phyloP scores from a whole-genome alignment of 2,329 filamentous ascomycete genomes.

The Pyrenochaeta sp. region DNA sequence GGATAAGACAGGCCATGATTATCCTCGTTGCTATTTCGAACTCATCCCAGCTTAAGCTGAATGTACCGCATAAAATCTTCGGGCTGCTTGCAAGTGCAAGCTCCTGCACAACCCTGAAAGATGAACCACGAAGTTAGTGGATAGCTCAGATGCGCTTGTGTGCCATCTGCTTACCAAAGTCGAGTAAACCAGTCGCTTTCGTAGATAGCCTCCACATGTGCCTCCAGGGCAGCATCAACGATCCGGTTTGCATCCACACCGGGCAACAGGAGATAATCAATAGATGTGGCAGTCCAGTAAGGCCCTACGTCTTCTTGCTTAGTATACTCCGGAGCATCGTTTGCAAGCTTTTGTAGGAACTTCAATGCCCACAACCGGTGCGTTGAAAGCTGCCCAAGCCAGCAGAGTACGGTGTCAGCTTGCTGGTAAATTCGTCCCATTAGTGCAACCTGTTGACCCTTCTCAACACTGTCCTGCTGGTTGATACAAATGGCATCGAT shows the following conservation, averaged over 20 bases:
- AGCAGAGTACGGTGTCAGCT: not conserved
- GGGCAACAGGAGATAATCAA: not conserved
- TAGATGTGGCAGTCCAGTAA: not conserved
- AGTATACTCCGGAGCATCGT: not conserved
- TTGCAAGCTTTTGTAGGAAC: not conserved
- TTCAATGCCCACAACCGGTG: not conserved
- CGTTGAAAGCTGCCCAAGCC: conserved; percentile 6
- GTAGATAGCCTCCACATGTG: conserved; percentile 6
- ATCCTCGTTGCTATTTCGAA: conserved; percentile 4
- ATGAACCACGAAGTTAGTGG: not conserved
- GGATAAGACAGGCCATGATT: not conserved
- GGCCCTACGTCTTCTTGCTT: not conserved
- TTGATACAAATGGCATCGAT: conserved; percentile 6
- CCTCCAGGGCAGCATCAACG: not conserved
- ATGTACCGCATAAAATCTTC: not conserved
- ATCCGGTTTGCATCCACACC: not conserved
- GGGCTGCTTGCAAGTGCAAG: conserved; percentile 4
- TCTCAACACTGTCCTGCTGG: conserved; percentile 1
- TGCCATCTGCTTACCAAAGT: not conserved
- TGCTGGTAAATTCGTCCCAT: conserved; percentile 6
- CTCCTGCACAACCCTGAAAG: conserved; percentile 5
- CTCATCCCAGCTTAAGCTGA: conserved; percentile 1
- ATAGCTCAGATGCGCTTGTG: not conserved
- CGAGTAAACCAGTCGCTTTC: conserved; percentile 8
- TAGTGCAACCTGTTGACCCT: not conserved